phyloP scores from a whole-genome alignment of 2,329 filamentous ascomycete genomes.

The Trichoderma gracile region DNA sequence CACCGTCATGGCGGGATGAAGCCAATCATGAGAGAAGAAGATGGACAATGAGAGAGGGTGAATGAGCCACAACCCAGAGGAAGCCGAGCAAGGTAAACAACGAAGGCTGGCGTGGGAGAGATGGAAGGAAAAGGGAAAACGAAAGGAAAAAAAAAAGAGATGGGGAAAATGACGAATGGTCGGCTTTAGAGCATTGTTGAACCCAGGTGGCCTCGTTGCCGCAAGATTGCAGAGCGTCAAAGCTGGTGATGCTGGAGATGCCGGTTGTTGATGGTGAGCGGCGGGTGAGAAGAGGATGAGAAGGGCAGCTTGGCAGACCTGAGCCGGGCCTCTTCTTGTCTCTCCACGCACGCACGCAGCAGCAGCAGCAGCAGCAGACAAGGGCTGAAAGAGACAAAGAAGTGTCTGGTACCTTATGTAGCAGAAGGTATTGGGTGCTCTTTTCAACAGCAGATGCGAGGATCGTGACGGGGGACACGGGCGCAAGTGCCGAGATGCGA shows the following conservation, averaged over 20 bases:
- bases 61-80: constrained; percentile 9
- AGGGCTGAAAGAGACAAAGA: neutral
- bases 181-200: constrained; percentile 15
- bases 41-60: constrained; percentile 29
- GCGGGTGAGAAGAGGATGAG: neutral
- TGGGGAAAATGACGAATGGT: neutral
- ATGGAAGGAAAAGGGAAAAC: neutral
- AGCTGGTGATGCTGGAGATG: neutral
- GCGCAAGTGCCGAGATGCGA: constrained; percentile 3
- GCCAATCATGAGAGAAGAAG: constrained; percentile 30
- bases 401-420: neutral
- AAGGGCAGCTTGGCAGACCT: neutral
- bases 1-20: constrained; percentile 49
- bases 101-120: neutral
- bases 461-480: constrained; percentile 6
- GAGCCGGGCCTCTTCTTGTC: neutral
- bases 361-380: neutral
- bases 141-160: neutral
- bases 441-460: neutral
- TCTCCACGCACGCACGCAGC: neutral
- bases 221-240: neutral
- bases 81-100: neutral
- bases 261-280: neutral
- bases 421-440: too few relatives aligned
- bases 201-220: constrained; percentile 14